Evolutionary conservation across 2,329 filamentous ascomycete genomes (phyloP).

Genomic region (Bipolaris zeicola): DNA sequence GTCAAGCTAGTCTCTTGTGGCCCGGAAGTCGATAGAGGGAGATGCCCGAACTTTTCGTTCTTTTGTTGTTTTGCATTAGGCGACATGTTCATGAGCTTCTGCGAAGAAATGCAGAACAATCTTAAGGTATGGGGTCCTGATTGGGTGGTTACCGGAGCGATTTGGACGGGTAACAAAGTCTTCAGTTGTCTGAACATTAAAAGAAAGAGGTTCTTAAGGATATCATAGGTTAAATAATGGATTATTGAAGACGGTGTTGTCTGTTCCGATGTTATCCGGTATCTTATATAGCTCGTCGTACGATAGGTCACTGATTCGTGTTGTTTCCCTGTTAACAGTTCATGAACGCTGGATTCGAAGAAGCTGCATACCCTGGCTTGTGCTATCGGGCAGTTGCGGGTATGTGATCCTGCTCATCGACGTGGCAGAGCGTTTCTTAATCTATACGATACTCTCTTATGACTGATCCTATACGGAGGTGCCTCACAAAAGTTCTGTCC

Average conservation of each 20-base stretch:
- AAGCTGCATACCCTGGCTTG: too few species aligned
- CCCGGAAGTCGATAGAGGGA: conserved; percentile 51
- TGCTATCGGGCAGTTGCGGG: neutral
- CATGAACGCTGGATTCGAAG: neutral
- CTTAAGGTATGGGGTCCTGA: neutral
- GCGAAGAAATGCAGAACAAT: neutral
- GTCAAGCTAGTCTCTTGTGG: conserved; percentile 49
- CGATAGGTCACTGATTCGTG: neutral
- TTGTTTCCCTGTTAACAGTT: neutral
- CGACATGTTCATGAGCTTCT: conserved; percentile 17
- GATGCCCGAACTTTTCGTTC: conserved; percentile 44
- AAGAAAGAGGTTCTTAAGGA: neutral
- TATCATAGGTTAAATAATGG: neutral
- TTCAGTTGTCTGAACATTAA: neutral
- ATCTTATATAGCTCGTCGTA: neutral
- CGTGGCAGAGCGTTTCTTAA: neutral
- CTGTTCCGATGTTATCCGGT: neutral
- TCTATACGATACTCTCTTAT: neutral
- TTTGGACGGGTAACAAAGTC: neutral
- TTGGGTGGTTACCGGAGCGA: neutral
- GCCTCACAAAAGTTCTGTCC: too few species aligned
- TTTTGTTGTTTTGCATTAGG: conserved; percentile 26
- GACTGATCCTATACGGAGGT: too few species aligned
- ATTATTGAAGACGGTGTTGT: neutral
- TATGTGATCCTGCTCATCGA: neutral